phyloP scores from a whole-genome alignment of 805 yeast species.

The Saccharomycopsis guyanensis region DNA sequence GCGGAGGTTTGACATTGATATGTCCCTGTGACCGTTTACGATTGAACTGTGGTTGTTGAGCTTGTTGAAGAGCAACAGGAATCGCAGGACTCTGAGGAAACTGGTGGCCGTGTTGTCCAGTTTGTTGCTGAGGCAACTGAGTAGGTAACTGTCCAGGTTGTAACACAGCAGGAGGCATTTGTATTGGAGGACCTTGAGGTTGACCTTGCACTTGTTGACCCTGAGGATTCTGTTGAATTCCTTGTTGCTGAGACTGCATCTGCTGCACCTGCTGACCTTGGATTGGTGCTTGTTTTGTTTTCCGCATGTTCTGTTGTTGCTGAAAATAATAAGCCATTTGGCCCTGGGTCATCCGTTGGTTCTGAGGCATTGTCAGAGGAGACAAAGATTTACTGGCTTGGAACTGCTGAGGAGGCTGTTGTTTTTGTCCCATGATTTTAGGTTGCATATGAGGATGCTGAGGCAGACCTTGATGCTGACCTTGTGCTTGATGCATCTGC shows the following conservation, averaged over 20 bases:
- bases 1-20: neutral
- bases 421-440: slow-evolving; percentile 1
- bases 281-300: slow-evolving; percentile 49
- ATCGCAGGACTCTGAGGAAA: slow-evolving; percentile 3
- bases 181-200: neutral
- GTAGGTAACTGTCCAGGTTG: slow-evolving; percentile 9
- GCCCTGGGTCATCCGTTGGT: neutral
- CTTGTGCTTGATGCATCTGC: neutral
- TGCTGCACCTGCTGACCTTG: slow-evolving; percentile 1
- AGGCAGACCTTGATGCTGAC: slow-evolving; percentile 23
- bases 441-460: slow-evolving; percentile 31
- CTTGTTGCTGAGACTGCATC: neutral
- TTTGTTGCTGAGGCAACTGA: slow-evolving; percentile 7
- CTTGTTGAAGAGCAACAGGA: slow-evolving; percentile 1
- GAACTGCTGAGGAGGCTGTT: neutral
- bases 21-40: neutral
- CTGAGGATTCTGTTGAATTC: slow-evolving; percentile 1
- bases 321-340: slow-evolving; percentile 33
- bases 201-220: slow-evolving; percentile 1
- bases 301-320: slow-evolving; percentile 98
- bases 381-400: neutral
- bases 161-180: neutral
- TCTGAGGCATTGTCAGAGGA: neutral
- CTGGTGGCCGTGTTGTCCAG: neutral
- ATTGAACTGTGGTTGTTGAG: neutral